These are phyloP conservation scores for Nemania sp. DNA, from an alignment of 2,329 filamentous ascomycete genomes.

Conservation along the genomic window DNA sequence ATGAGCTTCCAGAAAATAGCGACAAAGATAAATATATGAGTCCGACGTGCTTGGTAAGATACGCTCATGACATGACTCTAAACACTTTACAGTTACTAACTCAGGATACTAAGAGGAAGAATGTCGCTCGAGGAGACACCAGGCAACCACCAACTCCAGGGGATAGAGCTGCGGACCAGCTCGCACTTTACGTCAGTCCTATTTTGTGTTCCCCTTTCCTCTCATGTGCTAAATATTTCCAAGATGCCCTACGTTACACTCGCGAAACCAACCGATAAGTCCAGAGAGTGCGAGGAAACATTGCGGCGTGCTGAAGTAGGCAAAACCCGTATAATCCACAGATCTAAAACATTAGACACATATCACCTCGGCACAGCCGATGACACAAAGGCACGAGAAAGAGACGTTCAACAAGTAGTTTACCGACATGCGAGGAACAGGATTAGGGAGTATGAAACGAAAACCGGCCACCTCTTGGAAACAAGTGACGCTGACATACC, in stretches of 20 bases:
- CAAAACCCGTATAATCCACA: background rate
- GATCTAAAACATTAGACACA: background rate
- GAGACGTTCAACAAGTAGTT: background rate
- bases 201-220: background rate
- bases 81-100: background rate
- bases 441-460: background rate
- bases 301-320: background rate
- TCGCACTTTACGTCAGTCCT: background rate
- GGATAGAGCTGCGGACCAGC: background rate
- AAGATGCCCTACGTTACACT: background rate
- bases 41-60: background rate
- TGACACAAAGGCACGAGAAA: background rate
- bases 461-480: too few species aligned
- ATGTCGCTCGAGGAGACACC: background rate
- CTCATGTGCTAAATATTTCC: background rate
- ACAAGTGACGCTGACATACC: background rate
- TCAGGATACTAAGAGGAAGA: background rate
- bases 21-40: background rate
- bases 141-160: background rate
- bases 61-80: too few species aligned
- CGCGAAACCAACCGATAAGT: background rate
- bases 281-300: background rate
- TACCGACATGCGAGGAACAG: background rate
- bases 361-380: background rate
- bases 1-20: background rate